phyloP scores from a whole-genome alignment of 2,329 filamentous ascomycete genomes.

The Aspergillus versicolor region DNA sequence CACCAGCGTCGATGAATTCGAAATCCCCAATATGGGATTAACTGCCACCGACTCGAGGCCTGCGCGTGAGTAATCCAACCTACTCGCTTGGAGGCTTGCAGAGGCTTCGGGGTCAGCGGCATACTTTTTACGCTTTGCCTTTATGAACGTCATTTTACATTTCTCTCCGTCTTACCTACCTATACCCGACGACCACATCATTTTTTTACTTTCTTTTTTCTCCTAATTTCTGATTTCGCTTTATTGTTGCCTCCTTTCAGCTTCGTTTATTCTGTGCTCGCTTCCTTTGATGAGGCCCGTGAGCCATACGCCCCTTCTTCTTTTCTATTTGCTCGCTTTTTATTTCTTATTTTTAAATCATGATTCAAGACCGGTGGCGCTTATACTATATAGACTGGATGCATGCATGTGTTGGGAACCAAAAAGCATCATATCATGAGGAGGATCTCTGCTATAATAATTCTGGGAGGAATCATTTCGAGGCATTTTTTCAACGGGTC shows the following conservation, averaged over 20 bases:
- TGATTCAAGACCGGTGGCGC: slow-evolving; percentile 31
- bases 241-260: slow-evolving; percentile 11
- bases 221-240: slow-evolving; percentile 7
- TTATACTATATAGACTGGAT: slow-evolving; percentile 38
- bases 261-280: neutral
- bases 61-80: slow-evolving; percentile 1
- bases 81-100: slow-evolving; percentile 8
- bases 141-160: slow-evolving; percentile 11
- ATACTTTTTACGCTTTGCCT: slow-evolving; percentile 1
- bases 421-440: slow-evolving; percentile 24
- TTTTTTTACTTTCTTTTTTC: slow-evolving; percentile 5
- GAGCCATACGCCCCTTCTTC: neutral
- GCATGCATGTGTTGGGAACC: slow-evolving; percentile 32
- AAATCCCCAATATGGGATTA: slow-evolving; percentile 27
- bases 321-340: slow-evolving; percentile 13
- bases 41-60: slow-evolving; percentile 14
- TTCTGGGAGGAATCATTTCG: slow-evolving; percentile 20
- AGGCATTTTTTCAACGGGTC: slow-evolving; percentile 28
- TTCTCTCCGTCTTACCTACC: slow-evolving; percentile 16
- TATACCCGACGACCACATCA: neutral
- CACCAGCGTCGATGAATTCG: slow-evolving; percentile 36
- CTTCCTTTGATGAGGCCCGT: slow-evolving; percentile 3
- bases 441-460: slow-evolving; percentile 18
- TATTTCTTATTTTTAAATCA: slow-evolving; percentile 21
- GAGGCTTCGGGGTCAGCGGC: neutral